Conservation (phyloP, 2,329 filamentous ascomycete species). For the Aspergillus carbonarius region DNA sequence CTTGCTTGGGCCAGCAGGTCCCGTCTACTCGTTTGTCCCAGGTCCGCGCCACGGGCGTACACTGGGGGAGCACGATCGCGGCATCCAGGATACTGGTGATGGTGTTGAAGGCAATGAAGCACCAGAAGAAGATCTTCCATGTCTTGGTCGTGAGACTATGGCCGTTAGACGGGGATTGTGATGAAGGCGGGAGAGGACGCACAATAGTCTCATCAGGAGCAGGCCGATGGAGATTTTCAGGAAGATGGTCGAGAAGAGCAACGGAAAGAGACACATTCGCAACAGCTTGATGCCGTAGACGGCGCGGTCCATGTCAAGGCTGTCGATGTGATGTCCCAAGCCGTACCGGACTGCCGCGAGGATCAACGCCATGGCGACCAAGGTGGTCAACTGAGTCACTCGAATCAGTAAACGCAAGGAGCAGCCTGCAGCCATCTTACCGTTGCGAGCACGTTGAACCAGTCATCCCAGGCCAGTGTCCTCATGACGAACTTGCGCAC, state of each 20-base stretch:
- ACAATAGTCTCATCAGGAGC: constrained; percentile 18
- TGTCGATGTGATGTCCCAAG: background rate
- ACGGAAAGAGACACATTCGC: constrained; percentile 14
- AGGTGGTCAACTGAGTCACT: background rate
- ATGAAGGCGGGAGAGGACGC: background rate
- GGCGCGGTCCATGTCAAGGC: background rate
- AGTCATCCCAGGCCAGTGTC: constrained; percentile 17
- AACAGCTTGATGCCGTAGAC: constrained; percentile 15
- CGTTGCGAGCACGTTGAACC: constrained; percentile 17
- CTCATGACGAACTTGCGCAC: constrained; percentile 15
- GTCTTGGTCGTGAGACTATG: constrained; percentile 9
- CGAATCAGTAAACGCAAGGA: background rate
- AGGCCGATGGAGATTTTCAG: constrained; percentile 19
- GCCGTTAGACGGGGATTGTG: background rate
- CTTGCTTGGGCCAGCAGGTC: background rate
- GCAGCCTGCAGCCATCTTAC: constrained; percentile 6
- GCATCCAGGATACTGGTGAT: constrained; percentile 14
- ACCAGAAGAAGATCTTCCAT: constrained; percentile 17
- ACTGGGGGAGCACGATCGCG: background rate
- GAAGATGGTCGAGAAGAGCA: constrained; percentile 18
- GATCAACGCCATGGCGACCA: background rate
- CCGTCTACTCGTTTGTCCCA: background rate
- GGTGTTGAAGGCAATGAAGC: constrained; percentile 19
- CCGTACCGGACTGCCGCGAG: background rate
- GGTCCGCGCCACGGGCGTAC: background rate